Evolutionary conservation across 371 early-diverging fungal genomes (phyloP).

Genomic region (Mucor plumbeus): DNA sequence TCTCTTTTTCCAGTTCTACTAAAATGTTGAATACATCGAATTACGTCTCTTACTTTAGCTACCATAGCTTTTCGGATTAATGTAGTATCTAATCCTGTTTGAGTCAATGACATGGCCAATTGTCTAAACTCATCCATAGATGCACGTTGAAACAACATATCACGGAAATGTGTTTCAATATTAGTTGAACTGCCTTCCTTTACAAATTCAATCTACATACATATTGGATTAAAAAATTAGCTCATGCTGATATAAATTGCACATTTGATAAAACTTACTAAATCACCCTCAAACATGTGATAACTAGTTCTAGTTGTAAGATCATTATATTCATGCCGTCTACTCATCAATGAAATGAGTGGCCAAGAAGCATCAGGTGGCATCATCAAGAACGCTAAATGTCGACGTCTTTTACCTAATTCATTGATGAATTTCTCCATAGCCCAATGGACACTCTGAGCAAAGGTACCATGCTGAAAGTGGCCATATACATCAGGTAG

Average conservation of each 20-base stretch:
- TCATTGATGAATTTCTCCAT: conserved; percentile 68
- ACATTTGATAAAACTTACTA: conserved; percentile 30
- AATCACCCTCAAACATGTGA: conserved; percentile 63
- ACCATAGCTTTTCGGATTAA: conserved; percentile 74
- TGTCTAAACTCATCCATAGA: conserved; percentile 76
- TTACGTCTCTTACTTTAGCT: conserved; percentile 66
- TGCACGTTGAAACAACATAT: conserved; percentile 77
- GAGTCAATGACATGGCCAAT: conserved; percentile 49
- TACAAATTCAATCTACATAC: conserved; percentile 62
- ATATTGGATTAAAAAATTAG: no score
- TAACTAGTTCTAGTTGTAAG: conserved; percentile 64
- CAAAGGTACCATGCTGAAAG: conserved; percentile 52
- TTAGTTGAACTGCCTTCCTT: conserved; percentile 64
- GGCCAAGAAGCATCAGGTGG: conserved; percentile 85
- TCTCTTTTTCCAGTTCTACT: conserved; percentile 29
- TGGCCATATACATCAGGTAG: conserved; percentile 58
- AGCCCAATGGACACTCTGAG: conserved; percentile 69
- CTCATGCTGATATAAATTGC: no score
- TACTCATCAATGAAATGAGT: conserved; percentile 76
- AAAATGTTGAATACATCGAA: conserved; percentile 66
- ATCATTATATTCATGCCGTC: conserved; percentile 76
- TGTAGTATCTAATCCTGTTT: conserved; percentile 51
- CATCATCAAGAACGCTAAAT: conserved; percentile 66
- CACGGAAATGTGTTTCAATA: conserved; percentile 64
- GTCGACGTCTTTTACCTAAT: conserved; percentile 59